These are phyloP conservation scores for Neurospora sp. DNA, from an alignment of 495 filamentous ascomycete genomes.

Conservation along the genomic window DNA sequence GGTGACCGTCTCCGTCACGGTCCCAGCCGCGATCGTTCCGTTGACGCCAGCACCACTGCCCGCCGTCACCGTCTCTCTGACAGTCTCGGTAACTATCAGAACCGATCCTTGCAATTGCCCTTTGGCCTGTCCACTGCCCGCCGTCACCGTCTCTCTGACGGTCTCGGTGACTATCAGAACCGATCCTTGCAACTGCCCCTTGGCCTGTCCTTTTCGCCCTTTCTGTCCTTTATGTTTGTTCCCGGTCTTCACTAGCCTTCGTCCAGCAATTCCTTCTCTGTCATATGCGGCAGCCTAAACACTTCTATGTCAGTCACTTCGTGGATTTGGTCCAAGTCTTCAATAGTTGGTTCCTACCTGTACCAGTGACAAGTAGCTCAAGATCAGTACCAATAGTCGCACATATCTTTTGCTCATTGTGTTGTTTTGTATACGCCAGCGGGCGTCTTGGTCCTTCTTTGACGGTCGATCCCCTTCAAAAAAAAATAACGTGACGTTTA, in stretches of 20 bases:
- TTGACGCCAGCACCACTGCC: constrained; percentile 12
- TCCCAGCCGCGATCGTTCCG: constrained; percentile 19
- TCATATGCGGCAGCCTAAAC: constrained; percentile 27
- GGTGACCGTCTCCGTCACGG: constrained; percentile 23
- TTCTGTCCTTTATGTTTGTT: constrained; percentile 1
- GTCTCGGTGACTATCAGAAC: constrained; percentile 31
- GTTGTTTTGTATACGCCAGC: constrained; percentile 9
- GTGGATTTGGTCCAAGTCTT: not conserved
- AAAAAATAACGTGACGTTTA: constrained; percentile 3
- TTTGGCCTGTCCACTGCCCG: constrained; percentile 9
- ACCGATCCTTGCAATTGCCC: constrained; percentile 7
- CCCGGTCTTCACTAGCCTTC: constrained; percentile 4
- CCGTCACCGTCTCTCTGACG: constrained; percentile 22
- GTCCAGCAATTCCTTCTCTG: constrained; percentile 21
- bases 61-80: constrained; percentile 24
- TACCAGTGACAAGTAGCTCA: constrained; percentile 28
- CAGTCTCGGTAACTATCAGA: constrained; percentile 31
- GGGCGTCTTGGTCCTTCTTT: constrained; percentile 4
- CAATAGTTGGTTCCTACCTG: constrained; percentile 23
- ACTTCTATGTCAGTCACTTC: not conserved
- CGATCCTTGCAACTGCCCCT: constrained; percentile 6
- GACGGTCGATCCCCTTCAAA: not conserved
- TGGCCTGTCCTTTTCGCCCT: constrained; percentile 4
- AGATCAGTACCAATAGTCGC: constrained; percentile 20
- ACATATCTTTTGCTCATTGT: constrained; percentile 29